A percentile compares a stretch with the other conserved stretches of the same genome.
phyloP scores from a whole-genome alignment of 169 alveolate genomes.

The Plasmodium cynomolgi region DNA sequence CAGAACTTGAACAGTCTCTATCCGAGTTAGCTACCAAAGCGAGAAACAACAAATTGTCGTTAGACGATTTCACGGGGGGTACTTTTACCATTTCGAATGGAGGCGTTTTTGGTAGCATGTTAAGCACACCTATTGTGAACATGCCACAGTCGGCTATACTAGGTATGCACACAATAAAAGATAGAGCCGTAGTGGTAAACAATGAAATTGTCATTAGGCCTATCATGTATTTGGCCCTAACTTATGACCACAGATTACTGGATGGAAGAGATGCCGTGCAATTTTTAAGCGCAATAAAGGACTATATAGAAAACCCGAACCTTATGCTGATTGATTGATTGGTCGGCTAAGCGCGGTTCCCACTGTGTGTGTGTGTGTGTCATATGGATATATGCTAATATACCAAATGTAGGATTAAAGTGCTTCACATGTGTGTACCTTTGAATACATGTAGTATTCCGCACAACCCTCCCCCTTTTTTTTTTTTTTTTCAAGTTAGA shows the following conservation, averaged over 20 bases:
- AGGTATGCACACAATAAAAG: conserved; percentile 94
- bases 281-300: conserved; percentile 92
- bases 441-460: not conserved
- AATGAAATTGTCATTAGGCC: conserved; percentile 95
- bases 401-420: not conserved
- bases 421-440: not conserved
- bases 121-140: conserved; percentile 96
- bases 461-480: not conserved
- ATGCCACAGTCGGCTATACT: conserved; percentile 96
- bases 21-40: conserved; percentile 91
- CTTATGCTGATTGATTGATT: conserved; percentile 75
- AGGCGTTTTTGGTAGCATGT: conserved; percentile 96
- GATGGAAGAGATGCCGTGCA: conserved; percentile 99
- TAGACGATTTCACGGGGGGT: conserved; percentile 97
- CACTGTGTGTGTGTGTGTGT: not conserved
- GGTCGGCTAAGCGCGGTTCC: not conserved
- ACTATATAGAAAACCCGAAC: conserved; percentile 94
- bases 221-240: conserved; percentile 95
- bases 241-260: conserved; percentile 97
- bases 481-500: not conserved
- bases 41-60: conserved; percentile 90
- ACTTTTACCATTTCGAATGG: conserved; percentile 97
- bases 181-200: conserved; percentile 94
- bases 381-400: not conserved
- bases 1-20: conserved; percentile 90